Evolutionary conservation across 176 grass and related monocot genomes (phyloP).

Genomic region (Avena insularis): DNA sequence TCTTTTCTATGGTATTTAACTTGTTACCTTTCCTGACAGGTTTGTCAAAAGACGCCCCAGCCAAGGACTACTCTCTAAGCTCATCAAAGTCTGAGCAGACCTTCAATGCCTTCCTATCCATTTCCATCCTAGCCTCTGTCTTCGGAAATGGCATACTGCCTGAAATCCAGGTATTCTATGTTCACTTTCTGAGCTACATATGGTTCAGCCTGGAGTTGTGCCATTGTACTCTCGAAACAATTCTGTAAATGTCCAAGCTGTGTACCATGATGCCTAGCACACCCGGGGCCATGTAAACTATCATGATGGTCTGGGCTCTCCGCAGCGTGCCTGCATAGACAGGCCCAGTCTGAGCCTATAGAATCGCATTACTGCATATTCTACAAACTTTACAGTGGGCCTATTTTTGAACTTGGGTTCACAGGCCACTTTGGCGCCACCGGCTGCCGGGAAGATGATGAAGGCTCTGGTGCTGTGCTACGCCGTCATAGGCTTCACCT

Average conservation of each 20-base stretch:
- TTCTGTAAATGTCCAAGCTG: no score
- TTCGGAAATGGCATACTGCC: constrained; percentile 96
- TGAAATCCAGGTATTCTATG: constrained; percentile 80
- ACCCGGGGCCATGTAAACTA: neutral
- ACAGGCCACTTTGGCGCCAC: constrained; percentile 93
- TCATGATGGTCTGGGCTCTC: neutral
- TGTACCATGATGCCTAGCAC: neutral
- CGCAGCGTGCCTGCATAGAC: neutral
- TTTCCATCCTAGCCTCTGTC: constrained; percentile 90
- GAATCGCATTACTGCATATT: neutral
- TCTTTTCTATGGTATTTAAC: constrained; percentile 5
- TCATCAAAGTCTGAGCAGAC: constrained; percentile 65
- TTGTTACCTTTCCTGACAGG: constrained; percentile 48
- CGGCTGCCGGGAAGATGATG: constrained; percentile 93
- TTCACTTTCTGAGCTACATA: neutral
- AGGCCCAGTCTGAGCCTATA: neutral
- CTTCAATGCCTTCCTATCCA: constrained; percentile 80
- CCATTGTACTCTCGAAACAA: neutral
- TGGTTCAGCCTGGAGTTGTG: neutral
- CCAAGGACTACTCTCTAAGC: constrained; percentile 79
- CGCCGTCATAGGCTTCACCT: constrained; percentile 61
- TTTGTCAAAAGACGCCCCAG: constrained; percentile 56
- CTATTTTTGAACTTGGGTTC: constrained; percentile 37
- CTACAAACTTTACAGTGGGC: neutral
- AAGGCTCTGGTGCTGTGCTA: constrained; percentile 90